These are phyloP conservation scores for Amylocarpus encephaloides DNA, from an alignment of 2,329 filamentous ascomycete species.

Conservation along the genomic window DNA sequence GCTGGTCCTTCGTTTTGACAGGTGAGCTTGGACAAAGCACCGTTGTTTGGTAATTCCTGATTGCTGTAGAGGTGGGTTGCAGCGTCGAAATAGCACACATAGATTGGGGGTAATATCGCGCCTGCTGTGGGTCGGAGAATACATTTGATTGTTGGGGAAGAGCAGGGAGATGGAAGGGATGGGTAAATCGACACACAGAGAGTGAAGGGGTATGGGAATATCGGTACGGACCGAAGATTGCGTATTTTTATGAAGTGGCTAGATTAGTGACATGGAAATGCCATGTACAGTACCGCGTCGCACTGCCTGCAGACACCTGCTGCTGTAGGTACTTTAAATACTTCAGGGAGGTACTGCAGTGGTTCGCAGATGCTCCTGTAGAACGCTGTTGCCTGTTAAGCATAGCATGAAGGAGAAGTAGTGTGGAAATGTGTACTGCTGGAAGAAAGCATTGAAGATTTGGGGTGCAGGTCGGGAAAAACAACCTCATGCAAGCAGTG, in stretches of 20 bases:
- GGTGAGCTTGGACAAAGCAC: too few relatives aligned
- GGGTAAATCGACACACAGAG: background rate
- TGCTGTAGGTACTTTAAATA: conserved; percentile 3
- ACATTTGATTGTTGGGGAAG: background rate
- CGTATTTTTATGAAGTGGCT: conserved; percentile 1
- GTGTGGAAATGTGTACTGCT: background rate
- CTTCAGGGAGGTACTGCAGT: background rate
- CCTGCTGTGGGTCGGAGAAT: too few relatives aligned
- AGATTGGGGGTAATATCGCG: too few relatives aligned
- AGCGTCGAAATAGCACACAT: too few relatives aligned
- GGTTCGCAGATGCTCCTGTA: background rate
- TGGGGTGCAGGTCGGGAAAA: background rate
- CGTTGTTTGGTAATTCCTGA: too few relatives aligned
- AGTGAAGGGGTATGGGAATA: background rate
- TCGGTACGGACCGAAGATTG: conserved; percentile 8
- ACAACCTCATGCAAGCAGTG: background rate
- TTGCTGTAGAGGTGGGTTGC: too few relatives aligned
- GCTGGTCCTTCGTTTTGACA: too few relatives aligned
- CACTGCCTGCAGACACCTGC: background rate
- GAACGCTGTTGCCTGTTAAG: background rate
- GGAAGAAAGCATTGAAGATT: background rate
- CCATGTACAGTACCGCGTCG: background rate
- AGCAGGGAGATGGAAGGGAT: background rate
- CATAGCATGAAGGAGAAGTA: background rate
- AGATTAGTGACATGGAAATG: background rate